phyloP scores from a whole-genome alignment of 768 basidiomycete species.

The Hirschioporus abietinus region DNA sequence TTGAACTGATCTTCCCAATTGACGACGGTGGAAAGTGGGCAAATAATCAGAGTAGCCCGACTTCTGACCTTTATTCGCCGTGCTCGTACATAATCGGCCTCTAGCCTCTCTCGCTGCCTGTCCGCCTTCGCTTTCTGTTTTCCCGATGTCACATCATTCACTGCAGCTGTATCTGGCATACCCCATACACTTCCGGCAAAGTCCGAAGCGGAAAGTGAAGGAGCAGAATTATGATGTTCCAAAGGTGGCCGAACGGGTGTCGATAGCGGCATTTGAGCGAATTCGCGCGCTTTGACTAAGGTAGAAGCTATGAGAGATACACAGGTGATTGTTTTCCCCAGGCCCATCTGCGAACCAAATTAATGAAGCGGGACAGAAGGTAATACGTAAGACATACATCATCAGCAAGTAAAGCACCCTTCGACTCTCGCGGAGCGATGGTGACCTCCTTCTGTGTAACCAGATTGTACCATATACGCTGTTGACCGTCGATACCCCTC shows the following conservation, averaged over 20 bases:
- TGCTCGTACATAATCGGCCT: slow-evolving; percentile 62
- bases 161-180: slow-evolving; percentile 54
- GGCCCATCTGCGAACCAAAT: slow-evolving; percentile 72
- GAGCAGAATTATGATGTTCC: slow-evolving; percentile 25
- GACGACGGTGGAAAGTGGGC: slow-evolving; percentile 92
- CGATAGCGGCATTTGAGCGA: slow-evolving; percentile 45
- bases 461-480: slow-evolving; percentile 68
- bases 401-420: slow-evolving; percentile 92
- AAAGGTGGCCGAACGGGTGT: slow-evolving; percentile 27
- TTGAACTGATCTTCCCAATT: slow-evolving; percentile 99
- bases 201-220: slow-evolving; percentile 43
- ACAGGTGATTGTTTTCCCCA: slow-evolving; percentile 96
- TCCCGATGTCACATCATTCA: slow-evolving; percentile 24
- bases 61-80: slow-evolving; percentile 78
- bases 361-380: slow-evolving; percentile 12
- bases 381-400: slow-evolving; percentile 59
- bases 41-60: slow-evolving; percentile 92
- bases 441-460: slow-evolving; percentile 78
- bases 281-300: slow-evolving; percentile 58
- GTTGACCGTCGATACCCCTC: slow-evolving; percentile 35
- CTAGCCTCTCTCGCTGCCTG: slow-evolving; percentile 63
- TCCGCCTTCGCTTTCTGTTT: slow-evolving; percentile 66
- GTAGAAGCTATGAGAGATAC: slow-evolving; percentile 92
- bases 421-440: slow-evolving; percentile 63
- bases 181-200: slow-evolving; percentile 81